Evolutionary conservation across 352 stramenopile genomes (phyloP).

Genomic region (Pythium coloratum): DNA sequence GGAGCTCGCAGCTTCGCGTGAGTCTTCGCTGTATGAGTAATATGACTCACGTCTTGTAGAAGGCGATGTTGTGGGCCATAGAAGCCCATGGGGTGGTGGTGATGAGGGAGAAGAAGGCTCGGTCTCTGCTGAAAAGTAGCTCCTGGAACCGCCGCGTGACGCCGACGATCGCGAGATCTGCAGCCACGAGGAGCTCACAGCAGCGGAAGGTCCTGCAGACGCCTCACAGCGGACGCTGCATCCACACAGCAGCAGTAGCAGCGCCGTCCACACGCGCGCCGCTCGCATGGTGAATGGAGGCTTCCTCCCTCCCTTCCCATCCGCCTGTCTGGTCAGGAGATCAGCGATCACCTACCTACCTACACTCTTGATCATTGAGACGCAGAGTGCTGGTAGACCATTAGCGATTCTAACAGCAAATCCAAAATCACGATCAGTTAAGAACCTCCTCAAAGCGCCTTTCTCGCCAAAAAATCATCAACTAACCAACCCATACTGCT

Average conservation of each 20-base stretch:
- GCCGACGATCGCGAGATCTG: conserved; percentile 14
- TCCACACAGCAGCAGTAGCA: background rate
- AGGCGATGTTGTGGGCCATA: background rate
- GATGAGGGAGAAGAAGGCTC: background rate
- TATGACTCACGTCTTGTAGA: too few relatives aligned
- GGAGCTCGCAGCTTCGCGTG: background rate
- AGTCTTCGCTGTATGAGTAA: background rate
- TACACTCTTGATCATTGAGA: too few relatives aligned
- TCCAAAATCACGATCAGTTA: too few relatives aligned
- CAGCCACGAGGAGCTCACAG: background rate
- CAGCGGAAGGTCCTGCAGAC: too few relatives aligned
- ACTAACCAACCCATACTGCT: too few relatives aligned
- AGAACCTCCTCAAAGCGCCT: too few relatives aligned
- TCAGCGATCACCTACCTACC: too few relatives aligned
- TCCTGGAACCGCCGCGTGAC: background rate
- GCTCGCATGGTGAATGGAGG: background rate
- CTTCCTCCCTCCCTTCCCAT: too few relatives aligned
- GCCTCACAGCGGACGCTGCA: background rate
- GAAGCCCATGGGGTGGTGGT: background rate
- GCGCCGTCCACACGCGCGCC: background rate
- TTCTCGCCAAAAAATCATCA: too few relatives aligned
- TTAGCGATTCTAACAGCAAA: too few relatives aligned
- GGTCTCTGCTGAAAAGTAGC: conserved; percentile 13
- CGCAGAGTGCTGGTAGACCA: too few relatives aligned
- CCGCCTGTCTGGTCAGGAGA: too few relatives aligned